Evolutionary conservation across 2,329 filamentous ascomycete species (phyloP), one percentile per base, ranked within the genome.

Genomic region (Elsinoe perseae): DNA sequence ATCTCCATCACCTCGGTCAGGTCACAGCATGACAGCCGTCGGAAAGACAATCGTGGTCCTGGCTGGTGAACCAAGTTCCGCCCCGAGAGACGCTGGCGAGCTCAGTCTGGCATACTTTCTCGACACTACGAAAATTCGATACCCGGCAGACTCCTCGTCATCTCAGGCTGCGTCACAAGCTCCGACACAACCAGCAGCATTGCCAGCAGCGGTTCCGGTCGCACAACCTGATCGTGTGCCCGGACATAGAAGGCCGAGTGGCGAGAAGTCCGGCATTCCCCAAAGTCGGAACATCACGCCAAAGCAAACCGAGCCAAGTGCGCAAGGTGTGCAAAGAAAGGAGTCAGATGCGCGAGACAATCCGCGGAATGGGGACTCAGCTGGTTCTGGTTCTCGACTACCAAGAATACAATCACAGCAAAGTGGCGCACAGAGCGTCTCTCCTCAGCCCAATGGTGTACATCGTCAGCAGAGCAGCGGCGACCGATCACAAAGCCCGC

Each of bases 11-110:
- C 85, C 93, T 28, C 81, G 93, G 59, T 97, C 92, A 14, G 93
- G 93, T 1, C 93, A 98, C 70, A 96, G 90, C 70, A 97, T 98
- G 93, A 97, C 93, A 1, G 85, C 90, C 1, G 89, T 92, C 60
- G 89, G 89, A 27, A 96, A 95, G 70, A 87, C 91, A 58, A 85
- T 98, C 60, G 85, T 97, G 48, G 89, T 97, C 38, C 78, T 97
- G 28, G 95, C 89, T 34, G 93, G 93, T 61, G 95, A 98, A 70
- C 93, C 93, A 12, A 97, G 91, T 69, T 91, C 90, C 14, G 86
- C 89, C 25, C 82, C 87, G 0, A 82, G 86, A 48, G 84, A 93
- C 64, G 82, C 88, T 28, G 85, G 85, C 59, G 93, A 98, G 68
- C 77, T 98, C 54, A 89, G 87, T 58, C 81, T 95, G 65, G 86